These are phyloP conservation scores for Chlamydomonas sp. DNA, from an alignment of 139 green algal genomes.

Conservation along the genomic window DNA sequence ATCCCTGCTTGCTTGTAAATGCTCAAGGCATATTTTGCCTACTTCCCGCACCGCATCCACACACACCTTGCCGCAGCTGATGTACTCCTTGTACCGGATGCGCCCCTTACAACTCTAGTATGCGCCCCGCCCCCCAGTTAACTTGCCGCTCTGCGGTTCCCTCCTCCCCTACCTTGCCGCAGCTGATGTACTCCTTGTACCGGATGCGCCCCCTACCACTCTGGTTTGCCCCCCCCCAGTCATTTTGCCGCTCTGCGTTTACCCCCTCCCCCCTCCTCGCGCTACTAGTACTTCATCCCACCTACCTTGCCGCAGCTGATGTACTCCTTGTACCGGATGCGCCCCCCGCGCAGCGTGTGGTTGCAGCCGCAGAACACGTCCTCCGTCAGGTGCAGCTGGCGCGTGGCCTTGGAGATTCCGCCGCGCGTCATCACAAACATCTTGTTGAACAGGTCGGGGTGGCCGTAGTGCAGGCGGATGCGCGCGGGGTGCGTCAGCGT, in stretches of 20 bases:
- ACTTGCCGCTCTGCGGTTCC: too few relatives aligned
- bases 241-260: too few relatives aligned
- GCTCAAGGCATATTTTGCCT: too few relatives aligned
- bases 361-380: conserved; percentile 89
- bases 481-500: conserved; percentile 46
- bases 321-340: conserved; percentile 74
- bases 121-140: too few relatives aligned
- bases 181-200: conserved; percentile 56
- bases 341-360: conserved; percentile 75
- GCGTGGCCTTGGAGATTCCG: conserved; percentile 56
- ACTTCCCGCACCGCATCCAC: too few relatives aligned
- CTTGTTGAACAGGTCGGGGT: conserved; percentile 95
- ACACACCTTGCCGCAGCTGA: conserved; percentile 68
- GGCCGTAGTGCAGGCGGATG: conserved; percentile 66
- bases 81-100: conserved; percentile 75
- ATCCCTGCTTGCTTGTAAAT: too few relatives aligned
- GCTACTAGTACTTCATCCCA: neutral
- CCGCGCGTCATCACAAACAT: conserved; percentile 74
- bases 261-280: too few relatives aligned
- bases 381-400: conserved; percentile 75
- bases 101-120: too few relatives aligned
- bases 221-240: too few relatives aligned
- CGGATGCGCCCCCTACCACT: conserved; percentile 76
- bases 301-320: conserved; percentile 67
- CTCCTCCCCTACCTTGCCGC: too few relatives aligned